Evolutionary conservation across 768 basidiomycete species (phyloP).

Genomic region (Coprinellus micaceus): DNA sequence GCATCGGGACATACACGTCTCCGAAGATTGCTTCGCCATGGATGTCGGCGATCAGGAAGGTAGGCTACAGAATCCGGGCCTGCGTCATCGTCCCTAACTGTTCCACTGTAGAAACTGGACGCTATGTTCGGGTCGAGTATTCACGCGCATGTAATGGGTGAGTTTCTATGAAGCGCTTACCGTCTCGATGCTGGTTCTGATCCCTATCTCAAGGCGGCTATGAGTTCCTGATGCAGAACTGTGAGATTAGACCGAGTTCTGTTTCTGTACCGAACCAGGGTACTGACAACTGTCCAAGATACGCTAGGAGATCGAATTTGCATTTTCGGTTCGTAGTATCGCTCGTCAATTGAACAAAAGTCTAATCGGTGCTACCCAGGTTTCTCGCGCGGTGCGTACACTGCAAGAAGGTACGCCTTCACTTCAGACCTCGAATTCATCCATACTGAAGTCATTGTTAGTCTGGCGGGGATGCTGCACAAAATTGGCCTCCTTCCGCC

Average conservation of each 20-base stretch:
- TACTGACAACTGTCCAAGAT: not conserved
- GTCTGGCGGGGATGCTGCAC: slow-evolving; percentile 42
- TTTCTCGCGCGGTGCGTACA: slow-evolving; percentile 66
- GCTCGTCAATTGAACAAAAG: not conserved
- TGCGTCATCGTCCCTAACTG: not conserved
- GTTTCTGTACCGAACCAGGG: not conserved
- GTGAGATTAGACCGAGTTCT: slow-evolving; percentile 22
- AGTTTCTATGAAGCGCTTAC: not conserved
- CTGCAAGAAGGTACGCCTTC: slow-evolving; percentile 38
- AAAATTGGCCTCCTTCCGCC: slow-evolving; percentile 48
- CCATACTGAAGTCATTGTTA: not conserved
- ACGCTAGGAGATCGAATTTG: slow-evolving; percentile 5
- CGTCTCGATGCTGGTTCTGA: too few species aligned
- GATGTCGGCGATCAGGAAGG: slow-evolving; percentile 36
- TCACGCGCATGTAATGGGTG: slow-evolving; percentile 45
- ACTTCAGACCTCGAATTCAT: not conserved
- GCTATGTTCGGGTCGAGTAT: slow-evolving; percentile 48
- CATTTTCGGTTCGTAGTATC: slow-evolving; percentile 4
- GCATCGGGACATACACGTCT: slow-evolving; percentile 49
- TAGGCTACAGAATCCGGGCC: slow-evolving; percentile 10
- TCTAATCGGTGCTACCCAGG: slow-evolving; percentile 20
- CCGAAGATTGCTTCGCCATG: slow-evolving; percentile 35
- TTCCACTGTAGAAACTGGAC: slow-evolving; percentile 37
- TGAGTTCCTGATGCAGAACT: slow-evolving; percentile 59
- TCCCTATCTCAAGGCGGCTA: slow-evolving; percentile 33